Evolutionary conservation across 306 rosid species (phyloP).

Genomic region (Vachellia pachyceras): DNA sequence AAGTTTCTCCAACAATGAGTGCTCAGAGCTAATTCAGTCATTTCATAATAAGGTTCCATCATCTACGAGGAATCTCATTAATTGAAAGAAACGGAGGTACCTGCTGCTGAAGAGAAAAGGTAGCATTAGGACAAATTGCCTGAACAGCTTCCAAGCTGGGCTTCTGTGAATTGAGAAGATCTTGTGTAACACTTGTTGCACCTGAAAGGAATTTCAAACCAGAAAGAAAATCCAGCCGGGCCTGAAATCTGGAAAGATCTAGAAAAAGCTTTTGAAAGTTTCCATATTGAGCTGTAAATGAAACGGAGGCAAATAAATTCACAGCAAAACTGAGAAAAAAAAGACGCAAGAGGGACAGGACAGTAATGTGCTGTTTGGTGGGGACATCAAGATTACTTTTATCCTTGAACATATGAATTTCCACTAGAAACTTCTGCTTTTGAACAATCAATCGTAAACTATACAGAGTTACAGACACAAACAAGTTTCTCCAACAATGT

Average conservation of each 20-base stretch:
- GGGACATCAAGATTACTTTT: background rate
- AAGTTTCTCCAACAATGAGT: constrained; percentile 16
- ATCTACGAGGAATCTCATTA: constrained; percentile 8
- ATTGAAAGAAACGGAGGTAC: constrained; percentile 50
- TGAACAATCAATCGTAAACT: background rate
- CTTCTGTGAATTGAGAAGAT: constrained; percentile 65
- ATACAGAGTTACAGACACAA: background rate
- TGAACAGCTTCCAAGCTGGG: constrained; percentile 67
- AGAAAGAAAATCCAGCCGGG: too few relatives aligned
- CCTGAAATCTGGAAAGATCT: too few relatives aligned
- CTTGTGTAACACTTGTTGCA: constrained; percentile 67
- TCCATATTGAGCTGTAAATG: too few relatives aligned
- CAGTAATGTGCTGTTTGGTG: background rate
- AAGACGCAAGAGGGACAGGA: background rate
- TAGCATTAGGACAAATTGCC: constrained; percentile 69
- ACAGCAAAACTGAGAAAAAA: too few relatives aligned
- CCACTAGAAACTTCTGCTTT: background rate
- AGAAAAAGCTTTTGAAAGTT: too few relatives aligned
- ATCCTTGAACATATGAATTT: background rate
- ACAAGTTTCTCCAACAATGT: constrained; percentile 20
- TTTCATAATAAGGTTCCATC: constrained; percentile 10
- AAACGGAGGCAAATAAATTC: too few relatives aligned
- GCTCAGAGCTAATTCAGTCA: background rate
- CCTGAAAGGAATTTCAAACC: constrained; percentile 77
- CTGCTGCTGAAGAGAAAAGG: constrained; percentile 94